Conservation (phyloP, 805 yeast genomes). For the Metschnikowia orientalis region DNA sequence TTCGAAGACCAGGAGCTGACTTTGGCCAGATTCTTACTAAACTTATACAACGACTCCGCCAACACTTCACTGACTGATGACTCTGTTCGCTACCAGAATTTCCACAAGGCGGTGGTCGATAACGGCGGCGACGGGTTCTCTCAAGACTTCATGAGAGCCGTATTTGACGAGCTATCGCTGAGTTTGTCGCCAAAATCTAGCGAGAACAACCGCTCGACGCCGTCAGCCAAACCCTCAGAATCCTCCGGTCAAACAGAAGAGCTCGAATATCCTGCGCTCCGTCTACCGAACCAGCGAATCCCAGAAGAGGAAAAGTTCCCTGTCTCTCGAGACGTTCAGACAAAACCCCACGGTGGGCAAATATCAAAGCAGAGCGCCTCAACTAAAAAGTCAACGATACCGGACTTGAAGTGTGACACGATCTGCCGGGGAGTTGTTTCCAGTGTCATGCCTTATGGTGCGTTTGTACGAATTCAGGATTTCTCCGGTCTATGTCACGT, state of each 20-base stretch:
- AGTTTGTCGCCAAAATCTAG: too few relatives aligned
- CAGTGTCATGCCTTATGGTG: constrained; percentile 67
- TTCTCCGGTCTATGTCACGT: constrained; percentile 67
- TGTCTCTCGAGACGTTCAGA: too few relatives aligned
- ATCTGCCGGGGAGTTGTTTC: constrained; percentile 60
- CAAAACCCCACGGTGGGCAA: too few relatives aligned
- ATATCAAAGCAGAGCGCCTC: too few relatives aligned
- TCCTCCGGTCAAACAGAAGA: not conserved
- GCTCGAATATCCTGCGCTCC: constrained; percentile 1
- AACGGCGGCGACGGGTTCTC: constrained; percentile 44
- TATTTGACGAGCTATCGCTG: constrained; percentile 16
- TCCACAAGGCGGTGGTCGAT: constrained; percentile 20
- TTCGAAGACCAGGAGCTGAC: constrained; percentile 19
- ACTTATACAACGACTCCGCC: constrained; percentile 21
- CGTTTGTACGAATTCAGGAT: constrained; percentile 54
- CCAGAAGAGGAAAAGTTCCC: too few relatives aligned
- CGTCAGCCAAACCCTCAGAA: not conserved
- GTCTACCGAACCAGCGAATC: constrained; percentile 5
- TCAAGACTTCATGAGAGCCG: constrained; percentile 25
- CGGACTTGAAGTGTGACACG: constrained; percentile 12
- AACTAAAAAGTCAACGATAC: too few relatives aligned
- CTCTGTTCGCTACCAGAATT: constrained; percentile 7
- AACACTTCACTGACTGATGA: constrained; percentile 7
- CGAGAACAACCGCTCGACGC: constrained; percentile 2
- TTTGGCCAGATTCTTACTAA: constrained; percentile 26